Percentiles rank a stretch among this genome's conserved stretches.
These are phyloP conservation scores for Xylaria nigripes DNA, from an alignment of 495 filamentous ascomycete genomes.

Conservation along the genomic window DNA sequence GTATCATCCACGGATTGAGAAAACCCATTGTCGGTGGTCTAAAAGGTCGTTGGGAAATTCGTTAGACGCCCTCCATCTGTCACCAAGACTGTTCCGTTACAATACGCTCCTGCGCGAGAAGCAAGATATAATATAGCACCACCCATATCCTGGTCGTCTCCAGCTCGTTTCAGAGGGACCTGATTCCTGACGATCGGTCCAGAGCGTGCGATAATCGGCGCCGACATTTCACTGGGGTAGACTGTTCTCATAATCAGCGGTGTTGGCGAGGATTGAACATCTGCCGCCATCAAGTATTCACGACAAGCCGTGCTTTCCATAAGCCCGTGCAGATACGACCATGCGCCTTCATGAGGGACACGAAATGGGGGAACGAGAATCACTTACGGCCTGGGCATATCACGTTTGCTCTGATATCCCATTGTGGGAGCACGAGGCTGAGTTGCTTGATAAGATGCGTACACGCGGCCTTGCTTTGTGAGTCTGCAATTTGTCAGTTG, in stretches of 20 bases:
- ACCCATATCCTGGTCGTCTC: constrained; percentile 53
- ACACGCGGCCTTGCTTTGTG: constrained; percentile 53
- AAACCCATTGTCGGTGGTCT: not conserved
- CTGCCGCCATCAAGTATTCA: not conserved
- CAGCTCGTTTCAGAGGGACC: constrained; percentile 43
- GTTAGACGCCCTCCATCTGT: constrained; percentile 54
- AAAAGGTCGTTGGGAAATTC: constrained; percentile 49
- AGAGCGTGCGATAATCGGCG: constrained; percentile 36
- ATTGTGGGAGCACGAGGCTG: constrained; percentile 43
- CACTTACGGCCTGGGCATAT: constrained; percentile 58
- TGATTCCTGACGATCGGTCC: constrained; percentile 24
- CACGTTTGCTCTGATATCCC: constrained; percentile 56
- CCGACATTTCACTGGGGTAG: constrained; percentile 58
- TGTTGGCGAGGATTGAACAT: not conserved
- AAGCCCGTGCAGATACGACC: not conserved
- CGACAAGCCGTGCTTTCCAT: not conserved
- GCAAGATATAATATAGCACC: constrained; percentile 54
- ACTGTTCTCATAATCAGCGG: constrained; percentile 27
- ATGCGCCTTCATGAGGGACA: not conserved
- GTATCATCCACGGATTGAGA: not conserved
- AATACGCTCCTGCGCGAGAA: constrained; percentile 55
- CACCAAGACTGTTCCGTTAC: constrained; percentile 51
- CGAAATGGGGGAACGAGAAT: not conserved
- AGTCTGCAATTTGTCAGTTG: constrained; percentile 20
- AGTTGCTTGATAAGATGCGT: constrained; percentile 59